Conservation (phyloP, 768 basidiomycete species). For the Coprinopsis cinerea region DNA sequence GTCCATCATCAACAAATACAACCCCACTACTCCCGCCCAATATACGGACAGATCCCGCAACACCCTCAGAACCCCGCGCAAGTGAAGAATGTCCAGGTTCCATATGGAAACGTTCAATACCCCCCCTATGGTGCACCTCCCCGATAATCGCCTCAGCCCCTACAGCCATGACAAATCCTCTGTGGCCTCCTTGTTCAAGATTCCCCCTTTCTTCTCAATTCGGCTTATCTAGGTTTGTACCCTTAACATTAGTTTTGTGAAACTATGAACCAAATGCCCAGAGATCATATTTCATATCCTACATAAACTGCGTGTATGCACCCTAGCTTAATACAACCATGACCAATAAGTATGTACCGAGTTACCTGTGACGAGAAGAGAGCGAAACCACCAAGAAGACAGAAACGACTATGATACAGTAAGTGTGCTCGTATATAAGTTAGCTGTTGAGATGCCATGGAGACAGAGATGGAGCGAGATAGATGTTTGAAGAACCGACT, state of each 20-base stretch:
- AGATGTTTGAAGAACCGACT: not conserved
- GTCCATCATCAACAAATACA: constrained; percentile 27
- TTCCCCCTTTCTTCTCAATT: too few species aligned
- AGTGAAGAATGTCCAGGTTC: constrained; percentile 9
- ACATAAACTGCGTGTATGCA: not conserved
- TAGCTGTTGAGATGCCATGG: not conserved
- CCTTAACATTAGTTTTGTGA: not conserved
- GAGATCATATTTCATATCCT: not conserved
- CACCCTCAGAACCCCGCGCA: constrained; percentile 12
- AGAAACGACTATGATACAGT: not conserved
- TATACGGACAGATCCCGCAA: constrained; percentile 11
- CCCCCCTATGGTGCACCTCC: constrained; percentile 11
- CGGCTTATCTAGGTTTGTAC: too few species aligned
- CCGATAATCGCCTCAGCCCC: constrained; percentile 8
- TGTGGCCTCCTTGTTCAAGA: too few species aligned
- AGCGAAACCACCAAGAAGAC: not conserved
- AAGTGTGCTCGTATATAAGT: too few species aligned
- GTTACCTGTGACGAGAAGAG: too few species aligned
- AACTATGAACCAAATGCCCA: not conserved
- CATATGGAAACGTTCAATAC: constrained; percentile 10
- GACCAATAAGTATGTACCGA: not conserved
- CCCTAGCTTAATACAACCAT: not conserved
- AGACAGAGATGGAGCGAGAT: not conserved
- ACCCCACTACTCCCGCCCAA: constrained; percentile 20
- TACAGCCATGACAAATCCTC: too few species aligned